These are phyloP conservation scores for Mycena floridula DNA, from an alignment of 768 basidiomycete species.

Conservation along the genomic window DNA sequence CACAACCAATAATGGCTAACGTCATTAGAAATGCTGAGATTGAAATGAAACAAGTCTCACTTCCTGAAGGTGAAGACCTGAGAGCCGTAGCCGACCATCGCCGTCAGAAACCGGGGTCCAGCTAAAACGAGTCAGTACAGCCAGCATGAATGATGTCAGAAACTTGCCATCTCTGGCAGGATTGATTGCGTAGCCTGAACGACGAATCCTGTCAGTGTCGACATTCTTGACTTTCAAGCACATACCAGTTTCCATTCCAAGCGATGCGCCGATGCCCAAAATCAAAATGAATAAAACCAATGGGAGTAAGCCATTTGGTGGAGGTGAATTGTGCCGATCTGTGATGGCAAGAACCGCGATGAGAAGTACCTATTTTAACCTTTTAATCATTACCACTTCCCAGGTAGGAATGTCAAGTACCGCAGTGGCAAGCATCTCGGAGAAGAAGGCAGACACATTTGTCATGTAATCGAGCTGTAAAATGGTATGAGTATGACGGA, in stretches of 20 bases:
- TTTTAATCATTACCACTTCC: too few species aligned
- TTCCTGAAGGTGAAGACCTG: slow-evolving; percentile 34
- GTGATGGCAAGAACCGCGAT: slow-evolving; percentile 48
- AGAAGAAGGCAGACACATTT: slow-evolving; percentile 33
- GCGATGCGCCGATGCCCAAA: slow-evolving; percentile 49
- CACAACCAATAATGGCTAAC: slow-evolving; percentile 69
- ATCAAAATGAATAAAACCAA: slow-evolving; percentile 51
- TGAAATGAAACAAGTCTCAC: slow-evolving; percentile 24
- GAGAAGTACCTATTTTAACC: too few species aligned
- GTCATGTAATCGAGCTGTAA: slow-evolving; percentile 33
- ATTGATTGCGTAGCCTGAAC: slow-evolving; percentile 39
- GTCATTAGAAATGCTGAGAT: not conserved
- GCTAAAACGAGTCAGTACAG: too few species aligned
- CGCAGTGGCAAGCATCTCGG: slow-evolving; percentile 55
- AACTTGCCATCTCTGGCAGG: slow-evolving; percentile 55
- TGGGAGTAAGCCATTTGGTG: slow-evolving; percentile 46
- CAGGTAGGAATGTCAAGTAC: too few species aligned
- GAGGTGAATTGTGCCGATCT: slow-evolving; percentile 47
- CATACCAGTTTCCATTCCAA: slow-evolving; percentile 58
- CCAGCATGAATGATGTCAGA: too few species aligned
- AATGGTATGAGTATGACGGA: slow-evolving; percentile 2
- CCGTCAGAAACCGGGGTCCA: slow-evolving; percentile 66
- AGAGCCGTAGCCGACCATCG: slow-evolving; percentile 66
- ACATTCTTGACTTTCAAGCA: slow-evolving; percentile 29
- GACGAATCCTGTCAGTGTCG: slow-evolving; percentile 32